Conservation (phyloP, 306 rosid genomes). For the Citrullus colocynthis region DNA sequence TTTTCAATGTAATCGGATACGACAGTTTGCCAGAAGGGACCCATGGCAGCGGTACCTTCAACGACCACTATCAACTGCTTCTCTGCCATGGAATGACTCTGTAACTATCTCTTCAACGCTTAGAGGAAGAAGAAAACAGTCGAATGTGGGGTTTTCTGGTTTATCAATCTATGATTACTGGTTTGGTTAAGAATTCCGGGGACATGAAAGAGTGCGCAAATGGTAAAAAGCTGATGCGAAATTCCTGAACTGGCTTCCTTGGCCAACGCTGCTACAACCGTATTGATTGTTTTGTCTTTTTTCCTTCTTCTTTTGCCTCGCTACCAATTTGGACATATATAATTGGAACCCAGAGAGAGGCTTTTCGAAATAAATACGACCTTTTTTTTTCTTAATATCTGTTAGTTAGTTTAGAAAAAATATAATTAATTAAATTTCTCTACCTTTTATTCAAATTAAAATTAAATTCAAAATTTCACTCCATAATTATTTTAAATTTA, state of each 20-base stretch:
- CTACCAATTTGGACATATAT: too few relatives aligned
- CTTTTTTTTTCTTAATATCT: too few relatives aligned
- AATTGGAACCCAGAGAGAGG: too few relatives aligned
- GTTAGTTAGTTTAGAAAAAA: too few relatives aligned
- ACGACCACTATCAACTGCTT: conserved; percentile 70
- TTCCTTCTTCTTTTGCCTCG: background rate
- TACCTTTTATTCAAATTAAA: too few relatives aligned
- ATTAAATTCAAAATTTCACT: too few relatives aligned
- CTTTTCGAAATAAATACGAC: too few relatives aligned
- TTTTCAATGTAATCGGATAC: conserved; percentile 61
- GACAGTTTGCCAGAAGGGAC: conserved; percentile 58
- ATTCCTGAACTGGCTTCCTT: background rate
- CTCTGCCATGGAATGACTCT: conserved; percentile 38
- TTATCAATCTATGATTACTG: background rate
- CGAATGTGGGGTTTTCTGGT: background rate
- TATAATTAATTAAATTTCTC: too few relatives aligned
- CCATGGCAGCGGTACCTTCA: conserved; percentile 80
- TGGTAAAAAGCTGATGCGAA: background rate
- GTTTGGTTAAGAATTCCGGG: background rate
- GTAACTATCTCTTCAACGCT: background rate
- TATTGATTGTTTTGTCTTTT: background rate
- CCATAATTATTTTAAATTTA: too few relatives aligned
- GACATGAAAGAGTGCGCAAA: background rate
- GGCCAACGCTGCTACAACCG: background rate
- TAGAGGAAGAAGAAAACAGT: background rate